Conservation (phyloP, 257 asterid species). For the Ilex asprella region DNA sequence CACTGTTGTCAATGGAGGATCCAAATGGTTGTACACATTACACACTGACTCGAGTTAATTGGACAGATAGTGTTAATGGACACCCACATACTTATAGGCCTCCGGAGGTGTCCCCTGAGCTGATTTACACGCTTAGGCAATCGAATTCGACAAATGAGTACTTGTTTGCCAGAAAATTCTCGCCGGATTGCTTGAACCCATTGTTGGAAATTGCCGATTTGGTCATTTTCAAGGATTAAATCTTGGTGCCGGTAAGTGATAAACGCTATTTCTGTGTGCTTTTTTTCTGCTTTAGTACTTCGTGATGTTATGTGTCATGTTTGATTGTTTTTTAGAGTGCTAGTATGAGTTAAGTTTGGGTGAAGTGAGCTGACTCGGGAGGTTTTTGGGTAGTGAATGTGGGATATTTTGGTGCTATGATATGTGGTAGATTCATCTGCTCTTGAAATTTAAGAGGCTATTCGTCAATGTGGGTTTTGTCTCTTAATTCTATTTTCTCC, state of each 20-base stretch:
- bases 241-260: not conserved
- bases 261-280: not conserved
- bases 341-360: constrained; percentile 18
- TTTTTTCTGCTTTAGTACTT: not conserved
- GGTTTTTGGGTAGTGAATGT: no score
- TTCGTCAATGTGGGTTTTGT: no score
- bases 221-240: constrained; percentile 72
- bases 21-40: constrained; percentile 46
- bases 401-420: not conserved
- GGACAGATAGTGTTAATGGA: constrained; percentile 73
- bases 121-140: constrained; percentile 60
- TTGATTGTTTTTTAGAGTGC: constrained; percentile 15
- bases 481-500: no score
- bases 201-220: constrained; percentile 70
- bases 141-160: constrained; percentile 52
- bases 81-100: constrained; percentile 87
- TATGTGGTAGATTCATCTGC: constrained; percentile 45
- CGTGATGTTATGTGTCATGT: constrained; percentile 35
- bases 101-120: constrained; percentile 49
- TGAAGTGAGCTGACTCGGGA: constrained; percentile 31
- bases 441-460: no score
- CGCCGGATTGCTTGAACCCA: constrained; percentile 66
- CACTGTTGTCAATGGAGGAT: constrained; percentile 73
- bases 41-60: constrained; percentile 80
- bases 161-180: constrained; percentile 81